A percentile compares a stretch with the other conserved stretches of the same genome.
Conservation (phyloP, 2,329 filamentous ascomycete genomes). For the Scortechinia acanthostroma region DNA sequence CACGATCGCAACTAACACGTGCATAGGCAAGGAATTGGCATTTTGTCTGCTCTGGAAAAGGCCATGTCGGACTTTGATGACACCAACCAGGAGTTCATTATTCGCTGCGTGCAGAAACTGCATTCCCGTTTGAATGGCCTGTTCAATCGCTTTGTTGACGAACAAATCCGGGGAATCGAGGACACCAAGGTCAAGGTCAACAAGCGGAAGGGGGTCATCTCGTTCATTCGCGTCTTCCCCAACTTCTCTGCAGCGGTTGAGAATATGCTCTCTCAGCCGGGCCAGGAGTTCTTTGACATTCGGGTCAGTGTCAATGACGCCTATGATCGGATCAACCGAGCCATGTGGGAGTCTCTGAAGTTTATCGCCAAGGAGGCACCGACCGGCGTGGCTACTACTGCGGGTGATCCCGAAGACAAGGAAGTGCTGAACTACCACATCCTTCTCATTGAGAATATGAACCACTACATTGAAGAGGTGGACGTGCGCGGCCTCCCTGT, state of each 20-base stretch:
- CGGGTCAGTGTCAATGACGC: conserved; percentile 58
- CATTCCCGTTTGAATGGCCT: conserved; percentile 51
- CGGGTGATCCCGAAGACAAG: conserved; percentile 46
- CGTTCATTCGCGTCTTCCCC: conserved; percentile 66
- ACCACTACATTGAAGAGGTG: conserved; percentile 67
- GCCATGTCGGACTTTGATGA: conserved; percentile 57
- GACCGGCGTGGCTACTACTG: conserved; percentile 7
- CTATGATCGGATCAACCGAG: conserved; percentile 61
- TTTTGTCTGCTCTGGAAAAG: conserved; percentile 54
- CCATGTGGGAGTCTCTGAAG: conserved; percentile 70
- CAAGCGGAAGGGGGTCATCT: conserved; percentile 68
- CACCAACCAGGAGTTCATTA: conserved; percentile 64
- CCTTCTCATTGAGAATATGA: conserved; percentile 71
- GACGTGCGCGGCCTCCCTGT: conserved; percentile 51
- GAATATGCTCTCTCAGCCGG: conserved; percentile 42
- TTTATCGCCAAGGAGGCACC: conserved; percentile 51
- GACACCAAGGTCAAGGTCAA: conserved; percentile 73
- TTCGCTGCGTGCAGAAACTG: conserved; percentile 50
- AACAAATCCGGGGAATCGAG: conserved; percentile 67
- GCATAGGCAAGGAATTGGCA: conserved; percentile 56
- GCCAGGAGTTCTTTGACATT: conserved; percentile 48
- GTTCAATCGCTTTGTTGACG: conserved; percentile 63
- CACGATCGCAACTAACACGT: conserved; percentile 7
- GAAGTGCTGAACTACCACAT: conserved; percentile 70
- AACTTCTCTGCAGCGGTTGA: conserved; percentile 56